Conservation (phyloP, 768 basidiomycete genomes). For the Kockovaella imperatae region DNA sequence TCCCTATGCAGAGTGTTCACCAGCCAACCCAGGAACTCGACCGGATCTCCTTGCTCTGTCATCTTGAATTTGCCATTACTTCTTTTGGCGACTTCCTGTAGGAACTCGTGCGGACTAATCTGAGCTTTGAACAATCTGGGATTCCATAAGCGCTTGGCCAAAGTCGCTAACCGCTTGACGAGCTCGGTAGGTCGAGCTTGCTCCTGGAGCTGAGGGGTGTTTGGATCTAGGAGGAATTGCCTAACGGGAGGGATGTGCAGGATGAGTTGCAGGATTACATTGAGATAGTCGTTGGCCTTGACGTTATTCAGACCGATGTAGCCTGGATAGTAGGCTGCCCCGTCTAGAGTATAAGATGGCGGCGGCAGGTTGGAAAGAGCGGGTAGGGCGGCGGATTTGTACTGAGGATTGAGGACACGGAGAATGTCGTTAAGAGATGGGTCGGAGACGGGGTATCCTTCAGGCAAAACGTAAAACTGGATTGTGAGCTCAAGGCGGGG, state of each 20-base stretch:
- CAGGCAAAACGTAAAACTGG: constrained; percentile 93
- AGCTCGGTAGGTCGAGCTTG: constrained; percentile 56
- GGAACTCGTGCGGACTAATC: constrained; percentile 96
- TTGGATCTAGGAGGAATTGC: constrained; percentile 57
- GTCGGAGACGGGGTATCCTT: constrained; percentile 92
- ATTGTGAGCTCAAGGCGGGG: not conserved
- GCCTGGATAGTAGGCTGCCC: constrained; percentile 77
- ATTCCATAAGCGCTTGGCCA: constrained; percentile 95
- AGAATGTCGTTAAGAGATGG: constrained; percentile 94
- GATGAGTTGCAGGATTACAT: constrained; percentile 88
- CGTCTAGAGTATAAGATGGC: constrained; percentile 74
- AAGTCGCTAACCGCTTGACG: constrained; percentile 71
- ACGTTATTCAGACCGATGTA: constrained; percentile 97
- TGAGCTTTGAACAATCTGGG: constrained; percentile 93
- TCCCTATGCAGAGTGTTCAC: constrained; percentile 89
- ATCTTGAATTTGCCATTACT: constrained; percentile 85
- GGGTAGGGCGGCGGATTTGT: constrained; percentile 60
- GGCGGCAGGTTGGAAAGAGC: constrained; percentile 35
- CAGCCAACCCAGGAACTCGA: constrained; percentile 92
- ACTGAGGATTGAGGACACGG: constrained; percentile 80
- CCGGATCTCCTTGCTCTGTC: constrained; percentile 90
- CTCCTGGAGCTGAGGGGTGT: constrained; percentile 33
- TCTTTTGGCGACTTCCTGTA: constrained; percentile 89
- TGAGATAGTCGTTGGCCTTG: constrained; percentile 94
- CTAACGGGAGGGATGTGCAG: constrained; percentile 85